Evolutionary conservation across 352 stramenopile species (phyloP), one percentile per base, ranked within the genome.

Genomic region (Pythium aquatile): DNA sequence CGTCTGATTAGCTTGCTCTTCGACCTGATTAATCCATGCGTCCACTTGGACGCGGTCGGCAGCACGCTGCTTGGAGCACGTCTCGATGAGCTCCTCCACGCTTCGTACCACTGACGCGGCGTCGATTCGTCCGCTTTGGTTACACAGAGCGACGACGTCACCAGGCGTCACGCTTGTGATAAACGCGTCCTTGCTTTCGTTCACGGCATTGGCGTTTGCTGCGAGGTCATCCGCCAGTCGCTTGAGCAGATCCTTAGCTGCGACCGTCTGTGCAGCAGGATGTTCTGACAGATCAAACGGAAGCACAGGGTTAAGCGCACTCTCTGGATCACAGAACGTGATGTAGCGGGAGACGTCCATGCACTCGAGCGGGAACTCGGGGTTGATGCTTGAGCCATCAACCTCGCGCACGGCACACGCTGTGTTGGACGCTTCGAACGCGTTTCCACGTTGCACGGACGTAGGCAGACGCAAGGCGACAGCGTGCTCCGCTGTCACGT

Each of bases 241-340:
- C 60, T 95, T 88, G 24, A 98, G 86, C 40, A 98, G 88, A 65
- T 98, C 93, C 71, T 97, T 93, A 7, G 95, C 97, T 54, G 96
- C 97, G 47, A 96, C 91, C 20, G 93, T 98, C 67, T 97, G 89
- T 16, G 88, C 93, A 44, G 71, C 91, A 55, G 81, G 93, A 37
- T 98, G 96, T 13, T 78, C 69, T 0, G 81, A 91, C 30, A 99
- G 69, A 58, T 98, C 87, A 68, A 99, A 99, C 35, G 97, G 96
- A 11, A 99, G 72, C 13, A 65, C 70, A 14, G 68, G 24, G 3
- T 63, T 55, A 6, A 90, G 59, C 58, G 82, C 66, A 1, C 61
- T 63, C 32, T 93, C 84, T 33, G 81, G 83, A 17, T 93, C 80
- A 48, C 81, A 88, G 24, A 88, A 91, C 1, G 83, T 88, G 32